phyloP scores from a whole-genome alignment of 177 flowering plant species.

The Tripterygium wilfordii region DNA sequence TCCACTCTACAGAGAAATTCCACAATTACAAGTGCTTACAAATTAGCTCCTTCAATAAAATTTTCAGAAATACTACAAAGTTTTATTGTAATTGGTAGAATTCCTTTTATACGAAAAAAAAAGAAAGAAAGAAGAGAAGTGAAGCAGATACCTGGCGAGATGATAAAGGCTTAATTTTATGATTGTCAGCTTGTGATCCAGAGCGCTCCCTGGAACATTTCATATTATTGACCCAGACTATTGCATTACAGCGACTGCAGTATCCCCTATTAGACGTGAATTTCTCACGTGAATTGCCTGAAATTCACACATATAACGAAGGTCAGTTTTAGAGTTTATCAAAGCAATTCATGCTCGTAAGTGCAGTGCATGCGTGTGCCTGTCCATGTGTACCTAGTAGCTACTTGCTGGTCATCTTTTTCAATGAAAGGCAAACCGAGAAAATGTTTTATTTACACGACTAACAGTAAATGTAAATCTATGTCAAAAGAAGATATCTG shows the following conservation, averaged over 20 bases:
- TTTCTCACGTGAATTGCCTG: slow-evolving; percentile 37
- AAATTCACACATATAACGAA: slow-evolving; percentile 8
- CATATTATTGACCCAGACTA: slow-evolving; percentile 61
- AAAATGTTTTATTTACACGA: neutral
- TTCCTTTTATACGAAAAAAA: neutral
- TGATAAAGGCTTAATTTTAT: slow-evolving; percentile 39
- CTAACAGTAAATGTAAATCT: neutral
- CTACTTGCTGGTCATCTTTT: too few species aligned
- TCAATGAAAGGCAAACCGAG: neutral
- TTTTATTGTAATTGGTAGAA: neutral
- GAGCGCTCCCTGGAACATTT: slow-evolving; percentile 33
- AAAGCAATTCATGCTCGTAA: too few species aligned
- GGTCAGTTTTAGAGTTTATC: too few species aligned
- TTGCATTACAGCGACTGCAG: slow-evolving; percentile 47
- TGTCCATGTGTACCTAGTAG: too few species aligned
- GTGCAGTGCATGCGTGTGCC: too few species aligned
- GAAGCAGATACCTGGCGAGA: slow-evolving; percentile 41
- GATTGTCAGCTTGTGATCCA: slow-evolving; percentile 14
- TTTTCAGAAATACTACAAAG: neutral
- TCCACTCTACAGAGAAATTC: too few species aligned
- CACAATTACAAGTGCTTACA: too few species aligned
- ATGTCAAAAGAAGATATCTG: neutral
- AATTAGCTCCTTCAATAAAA: too few species aligned
- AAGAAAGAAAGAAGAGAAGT: neutral
- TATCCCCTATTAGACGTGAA: slow-evolving; percentile 51